Conservation (phyloP, 305 asterid species). For the Plantago rigida region DNA sequence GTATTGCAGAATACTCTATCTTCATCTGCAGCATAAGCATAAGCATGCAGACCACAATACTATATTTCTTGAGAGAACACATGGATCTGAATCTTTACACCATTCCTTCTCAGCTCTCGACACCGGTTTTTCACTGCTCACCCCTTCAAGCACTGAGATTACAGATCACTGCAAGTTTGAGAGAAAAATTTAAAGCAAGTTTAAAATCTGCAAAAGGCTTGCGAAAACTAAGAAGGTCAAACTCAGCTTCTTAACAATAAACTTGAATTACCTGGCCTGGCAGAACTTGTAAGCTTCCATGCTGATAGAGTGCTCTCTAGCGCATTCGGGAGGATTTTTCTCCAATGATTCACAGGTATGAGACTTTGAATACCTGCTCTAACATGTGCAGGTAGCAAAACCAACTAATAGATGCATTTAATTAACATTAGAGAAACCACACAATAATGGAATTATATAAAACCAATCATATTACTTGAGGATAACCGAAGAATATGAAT, state of each 20-base stretch:
- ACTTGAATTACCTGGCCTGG: constrained; percentile 53
- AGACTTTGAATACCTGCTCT: constrained; percentile 78
- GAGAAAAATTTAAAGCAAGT: constrained; percentile 16
- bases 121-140: constrained; percentile 45
- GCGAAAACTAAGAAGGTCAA: too few relatives aligned
- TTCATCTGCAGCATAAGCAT: constrained; percentile 59
- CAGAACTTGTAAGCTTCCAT: constrained; percentile 69
- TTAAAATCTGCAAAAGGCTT: constrained; percentile 3
- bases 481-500: too few relatives aligned
- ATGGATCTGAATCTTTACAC: constrained; percentile 39
- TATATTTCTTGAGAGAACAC: constrained; percentile 69
- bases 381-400: constrained; percentile 73
- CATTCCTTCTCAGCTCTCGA: constrained; percentile 60
- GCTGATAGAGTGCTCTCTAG: constrained; percentile 81
- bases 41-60: constrained; percentile 63
- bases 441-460: too few relatives aligned
- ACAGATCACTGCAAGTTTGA: constrained; percentile 67
- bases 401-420: too few relatives aligned
- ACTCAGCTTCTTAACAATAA: constrained; percentile 20
- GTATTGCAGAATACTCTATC: constrained; percentile 75
- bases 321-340: constrained; percentile 88
- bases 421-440: too few relatives aligned
- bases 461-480: too few relatives aligned
- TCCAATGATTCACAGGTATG: constrained; percentile 69
- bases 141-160: constrained; percentile 52